Percentiles rank a stretch among this genome's conserved stretches.
These are phyloP conservation scores for Sporisorium exsertum DNA, from an alignment of 1,284 basidiomycete species.

Conservation along the genomic window DNA sequence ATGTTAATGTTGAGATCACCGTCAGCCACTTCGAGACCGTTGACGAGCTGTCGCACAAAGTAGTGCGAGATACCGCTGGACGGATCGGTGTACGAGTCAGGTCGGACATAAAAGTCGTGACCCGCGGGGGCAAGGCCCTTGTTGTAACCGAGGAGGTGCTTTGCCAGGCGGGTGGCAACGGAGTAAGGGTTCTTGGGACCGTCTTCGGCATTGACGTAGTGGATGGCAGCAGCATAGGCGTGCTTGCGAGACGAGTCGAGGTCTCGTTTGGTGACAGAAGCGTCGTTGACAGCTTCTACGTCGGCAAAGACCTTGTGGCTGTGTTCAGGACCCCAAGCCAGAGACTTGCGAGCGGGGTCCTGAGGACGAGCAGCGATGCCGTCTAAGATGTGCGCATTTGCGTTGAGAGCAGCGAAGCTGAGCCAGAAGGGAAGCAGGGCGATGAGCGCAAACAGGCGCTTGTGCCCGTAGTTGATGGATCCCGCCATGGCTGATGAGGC, in stretches of 20 bases:
- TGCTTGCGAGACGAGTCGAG: conserved; percentile 32
- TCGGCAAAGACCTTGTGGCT: conserved; percentile 48
- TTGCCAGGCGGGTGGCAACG: conserved; percentile 47
- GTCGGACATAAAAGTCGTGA: conserved; percentile 55
- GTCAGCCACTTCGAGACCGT: conserved; percentile 57
- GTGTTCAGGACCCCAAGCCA: conserved; percentile 56
- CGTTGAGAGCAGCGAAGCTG: conserved; percentile 32
- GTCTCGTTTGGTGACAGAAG: conserved; percentile 17
- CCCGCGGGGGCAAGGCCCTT: conserved; percentile 37
- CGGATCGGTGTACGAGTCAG: conserved; percentile 59
- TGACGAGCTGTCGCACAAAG: conserved; percentile 57
- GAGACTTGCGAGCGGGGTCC: conserved; percentile 54
- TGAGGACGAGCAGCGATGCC: conserved; percentile 22
- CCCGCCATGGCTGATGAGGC: conserved; percentile 26
- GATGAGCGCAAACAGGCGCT: conserved; percentile 48
- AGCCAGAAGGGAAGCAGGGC: conserved; percentile 53
- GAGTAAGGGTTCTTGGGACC: conserved; percentile 44
- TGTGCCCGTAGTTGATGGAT: conserved; percentile 24
- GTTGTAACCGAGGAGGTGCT: conserved; percentile 44
- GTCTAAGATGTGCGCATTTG: conserved; percentile 26
- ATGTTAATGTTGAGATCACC: conserved; percentile 59
- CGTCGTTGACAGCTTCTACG: conserved; percentile 27
- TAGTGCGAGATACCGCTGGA: conserved; percentile 54
- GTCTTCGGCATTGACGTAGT: conserved; percentile 44
- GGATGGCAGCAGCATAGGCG: conserved; percentile 45